Evolutionary conservation across 2,329 filamentous ascomycete species (phyloP), one percentile per base, ranked within the genome.

Genomic region (Ascochyta koolunga): DNA sequence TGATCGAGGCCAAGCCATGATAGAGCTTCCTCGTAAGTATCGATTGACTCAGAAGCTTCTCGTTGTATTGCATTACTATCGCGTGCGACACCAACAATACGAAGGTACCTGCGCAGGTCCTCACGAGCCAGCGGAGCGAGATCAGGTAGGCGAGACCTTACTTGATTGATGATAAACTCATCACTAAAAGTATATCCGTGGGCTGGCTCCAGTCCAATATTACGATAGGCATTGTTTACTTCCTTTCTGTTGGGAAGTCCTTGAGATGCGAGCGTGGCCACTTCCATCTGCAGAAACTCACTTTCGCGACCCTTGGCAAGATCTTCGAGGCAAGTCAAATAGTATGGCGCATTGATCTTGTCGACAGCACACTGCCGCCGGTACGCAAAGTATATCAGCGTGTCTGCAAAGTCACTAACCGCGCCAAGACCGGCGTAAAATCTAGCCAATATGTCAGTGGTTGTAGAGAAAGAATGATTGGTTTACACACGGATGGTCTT

Each of bases 11-110:
- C 83, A 11, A 90, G 77, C 75, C 83, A 89, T 11, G 81, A 75
- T 27, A 88, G 77, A 1, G 88, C 88, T 66, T 89, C 84, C 39
- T 85, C 80, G 50, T 84, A 82, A n/a, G 81, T 86, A 56, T 86
- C 81, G 24, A 88, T 78, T 13, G 78, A 79, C 64, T 83, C 82
- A 62, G 83, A 80, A 4, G 87, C 84, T 38, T 83, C 81, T 41
- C 80, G 78, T 58, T 81, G 78, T 46, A 90, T 84, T 36, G 76
- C 77, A 37, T 82, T 77, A 67, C 86, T 90, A 19, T 77, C 72
- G 43, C 85, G 79, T 32, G 81, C 77, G 27, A 81, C 76, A 1
- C 85, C 88, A 61, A 90, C 86, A 41, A 83, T 81, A 56, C 79
- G 79, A 36, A 90, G 73, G 49, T 82, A 79, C 47, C 80, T 77